Evolutionary conservation across 331 rosid genomes (phyloP).

Genomic region (Saraca asoca): DNA sequence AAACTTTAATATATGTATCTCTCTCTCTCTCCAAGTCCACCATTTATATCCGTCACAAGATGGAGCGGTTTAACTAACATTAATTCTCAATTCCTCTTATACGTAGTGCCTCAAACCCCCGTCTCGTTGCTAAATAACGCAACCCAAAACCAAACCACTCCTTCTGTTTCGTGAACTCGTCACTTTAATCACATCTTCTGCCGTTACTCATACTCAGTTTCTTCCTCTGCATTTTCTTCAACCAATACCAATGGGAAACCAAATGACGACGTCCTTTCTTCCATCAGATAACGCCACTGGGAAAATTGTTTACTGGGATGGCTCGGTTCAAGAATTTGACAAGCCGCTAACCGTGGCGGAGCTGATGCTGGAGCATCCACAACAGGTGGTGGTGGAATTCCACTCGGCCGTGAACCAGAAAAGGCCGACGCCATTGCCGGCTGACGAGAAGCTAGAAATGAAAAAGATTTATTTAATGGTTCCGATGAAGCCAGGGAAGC

Average conservation of each 20-base stretch:
- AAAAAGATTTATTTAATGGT: conserved; percentile 64
- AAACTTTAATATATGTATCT: not conserved
- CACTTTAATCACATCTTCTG: conserved; percentile 13
- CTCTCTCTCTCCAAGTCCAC: conserved; percentile 30
- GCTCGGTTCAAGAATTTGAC: conserved; percentile 62
- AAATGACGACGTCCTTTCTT: conserved; percentile 26
- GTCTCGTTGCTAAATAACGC: not conserved
- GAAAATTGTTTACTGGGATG: conserved; percentile 60
- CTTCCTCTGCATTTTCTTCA: not conserved
- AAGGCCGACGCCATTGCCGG: conserved; percentile 62
- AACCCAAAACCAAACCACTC: not conserved
- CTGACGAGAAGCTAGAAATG: conserved; percentile 60
- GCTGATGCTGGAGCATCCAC: conserved; percentile 84
- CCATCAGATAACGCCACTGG: conserved; percentile 24
- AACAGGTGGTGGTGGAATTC: conserved; percentile 74
- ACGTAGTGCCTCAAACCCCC: conserved; percentile 22
- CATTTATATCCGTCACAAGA: conserved; percentile 39
- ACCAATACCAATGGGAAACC: conserved; percentile 60
- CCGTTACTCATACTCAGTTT: not conserved
- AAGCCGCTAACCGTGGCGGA: conserved; percentile 65
- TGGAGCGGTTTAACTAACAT: conserved; percentile 84
- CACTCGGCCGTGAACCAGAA: conserved; percentile 43
- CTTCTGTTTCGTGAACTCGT: conserved; percentile 4
- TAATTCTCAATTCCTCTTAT: conserved; percentile 17
- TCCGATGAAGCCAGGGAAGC: conserved; percentile 73